Evolutionary conservation across 1,284 basidiomycete species (phyloP).

Genomic region (Ustilago vetiveriae): DNA sequence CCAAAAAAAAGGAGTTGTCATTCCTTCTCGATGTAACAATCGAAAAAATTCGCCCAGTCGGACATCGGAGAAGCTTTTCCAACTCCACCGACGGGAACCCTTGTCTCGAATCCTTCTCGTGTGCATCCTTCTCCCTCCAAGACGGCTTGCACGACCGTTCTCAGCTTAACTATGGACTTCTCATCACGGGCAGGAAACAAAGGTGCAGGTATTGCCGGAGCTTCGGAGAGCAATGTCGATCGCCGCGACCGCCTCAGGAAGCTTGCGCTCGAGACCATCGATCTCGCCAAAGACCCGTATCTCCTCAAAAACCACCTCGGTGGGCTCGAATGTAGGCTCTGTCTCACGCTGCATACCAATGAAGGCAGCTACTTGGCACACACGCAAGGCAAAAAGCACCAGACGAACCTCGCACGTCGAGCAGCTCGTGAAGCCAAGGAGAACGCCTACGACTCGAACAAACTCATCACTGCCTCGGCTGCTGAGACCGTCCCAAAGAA

Average conservation of each 20-base stretch:
- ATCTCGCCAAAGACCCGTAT: conserved; percentile 81
- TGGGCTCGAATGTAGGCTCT: conserved; percentile 96
- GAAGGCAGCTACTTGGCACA: conserved; percentile 99
- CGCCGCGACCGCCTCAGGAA: conserved; percentile 92
- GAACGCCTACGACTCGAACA: conserved; percentile 42
- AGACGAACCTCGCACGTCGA: conserved; percentile 94
- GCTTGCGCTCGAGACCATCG: conserved; percentile 72
- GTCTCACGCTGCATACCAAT: conserved; percentile 96
- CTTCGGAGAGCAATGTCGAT: conserved; percentile 93
- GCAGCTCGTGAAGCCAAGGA: conserved; percentile 96
- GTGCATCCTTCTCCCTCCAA: neutral
- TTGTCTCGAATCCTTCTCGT: neutral
- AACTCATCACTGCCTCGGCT: conserved; percentile 72
- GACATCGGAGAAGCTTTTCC: conserved; percentile 15
- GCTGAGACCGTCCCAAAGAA: conserved; percentile 53
- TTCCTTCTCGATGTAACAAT: conserved; percentile 1
- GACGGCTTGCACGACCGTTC: too few species aligned
- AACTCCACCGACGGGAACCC: conserved; percentile 1
- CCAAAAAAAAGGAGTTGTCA: too few species aligned
- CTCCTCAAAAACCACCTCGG: conserved; percentile 97
- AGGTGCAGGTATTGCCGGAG: conserved; percentile 73
- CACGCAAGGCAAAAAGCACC: conserved; percentile 99
- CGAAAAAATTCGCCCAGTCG: too few species aligned
- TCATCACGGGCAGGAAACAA: conserved; percentile 67
- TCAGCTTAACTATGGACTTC: too few species aligned